Base-by-base conservation (phyloP, 352 stramenopile genomes). In the Phytophthora fragariae region DNA sequence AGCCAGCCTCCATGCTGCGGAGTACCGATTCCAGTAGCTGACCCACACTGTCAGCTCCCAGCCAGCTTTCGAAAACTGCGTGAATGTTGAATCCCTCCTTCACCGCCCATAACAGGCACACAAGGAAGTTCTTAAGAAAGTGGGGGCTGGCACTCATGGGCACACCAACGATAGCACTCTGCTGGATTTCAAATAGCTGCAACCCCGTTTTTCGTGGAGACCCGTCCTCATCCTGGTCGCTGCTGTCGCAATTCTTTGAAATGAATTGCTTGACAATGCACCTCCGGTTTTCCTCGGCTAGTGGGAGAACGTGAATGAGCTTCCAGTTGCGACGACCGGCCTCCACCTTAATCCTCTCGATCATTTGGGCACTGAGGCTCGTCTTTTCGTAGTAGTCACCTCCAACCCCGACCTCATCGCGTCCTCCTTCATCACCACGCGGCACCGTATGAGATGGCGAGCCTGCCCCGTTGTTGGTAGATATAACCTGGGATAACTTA, bases 261-360 rank as follows among this genome's bases (percentile, higher is more conserved):
- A 94, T 64, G 57, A 92, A 95, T 47, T 88, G 92, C 47, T 80
- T 84, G 29, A 94, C 60, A 24, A 94, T 76, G 7, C 74, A 66
- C n/a, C 68, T 72, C 10, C 86, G 76, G 17, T 95, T 86, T 33
- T 93, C 86, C 37, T 93, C 85, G 0, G 75, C 31, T n/a, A 93
- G 73, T 12, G 80, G 75, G 14, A 78, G 55, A n/a, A 92, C 76
- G 41, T 91, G 75, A 59, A 94, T 75, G 15, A 90, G 76, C 15
- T 81, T 88, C 89, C 89, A 95, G 44, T 89, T 92, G 33, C 89
- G 87, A 47, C 89, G 85, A 27, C 85, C 90, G 5, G 89, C 89
- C 72, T 95, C 89, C 3, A 93, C 79, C 70, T 93, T 93, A 65
- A 95, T 95, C 58, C 88, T 74, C 59, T 95, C 88, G 35, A 95